phyloP scores from a whole-genome alignment of 441 rosid genomes.

The Geranium incanum region DNA sequence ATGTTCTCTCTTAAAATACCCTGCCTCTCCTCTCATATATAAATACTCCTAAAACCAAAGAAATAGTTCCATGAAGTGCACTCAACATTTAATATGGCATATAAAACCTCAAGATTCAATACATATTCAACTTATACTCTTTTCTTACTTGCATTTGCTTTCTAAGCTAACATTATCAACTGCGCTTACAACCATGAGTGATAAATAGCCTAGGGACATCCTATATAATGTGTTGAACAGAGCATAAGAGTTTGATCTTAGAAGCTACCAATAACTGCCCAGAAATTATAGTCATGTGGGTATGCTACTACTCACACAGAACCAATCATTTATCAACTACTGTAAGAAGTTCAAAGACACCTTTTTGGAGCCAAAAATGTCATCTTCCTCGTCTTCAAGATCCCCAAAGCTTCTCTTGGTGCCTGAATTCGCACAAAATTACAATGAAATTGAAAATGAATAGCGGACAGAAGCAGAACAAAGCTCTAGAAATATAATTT shows the following conservation, averaged over 20 bases:
- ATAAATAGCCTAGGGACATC: not conserved
- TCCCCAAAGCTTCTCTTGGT: constrained; percentile 77
- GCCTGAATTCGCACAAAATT: constrained; percentile 30
- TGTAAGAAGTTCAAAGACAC: constrained; percentile 22
- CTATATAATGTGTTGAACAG: not conserved
- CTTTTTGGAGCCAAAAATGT: constrained; percentile 75
- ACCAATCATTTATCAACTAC: not conserved
- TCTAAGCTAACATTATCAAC: not conserved
- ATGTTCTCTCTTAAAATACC: not conserved
- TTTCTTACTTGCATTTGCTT: not conserved
- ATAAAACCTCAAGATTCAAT: not conserved
- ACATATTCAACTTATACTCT: not conserved
- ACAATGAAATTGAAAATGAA: not conserved
- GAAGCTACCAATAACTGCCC: constrained; percentile 1
- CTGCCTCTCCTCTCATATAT: not conserved
- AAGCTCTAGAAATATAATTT: not conserved
- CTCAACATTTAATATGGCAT: not conserved
- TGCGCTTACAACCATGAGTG: not conserved
- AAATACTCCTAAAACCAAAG: not conserved
- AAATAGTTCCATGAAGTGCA: not conserved
- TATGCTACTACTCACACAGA: not conserved
- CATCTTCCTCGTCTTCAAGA: constrained; percentile 90
- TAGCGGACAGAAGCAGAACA: not conserved
- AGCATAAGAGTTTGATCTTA: constrained; percentile 12
- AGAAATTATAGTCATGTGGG: not conserved